Conservation (phyloP, 163 green algal species). For the Volvox carteri region DNA sequence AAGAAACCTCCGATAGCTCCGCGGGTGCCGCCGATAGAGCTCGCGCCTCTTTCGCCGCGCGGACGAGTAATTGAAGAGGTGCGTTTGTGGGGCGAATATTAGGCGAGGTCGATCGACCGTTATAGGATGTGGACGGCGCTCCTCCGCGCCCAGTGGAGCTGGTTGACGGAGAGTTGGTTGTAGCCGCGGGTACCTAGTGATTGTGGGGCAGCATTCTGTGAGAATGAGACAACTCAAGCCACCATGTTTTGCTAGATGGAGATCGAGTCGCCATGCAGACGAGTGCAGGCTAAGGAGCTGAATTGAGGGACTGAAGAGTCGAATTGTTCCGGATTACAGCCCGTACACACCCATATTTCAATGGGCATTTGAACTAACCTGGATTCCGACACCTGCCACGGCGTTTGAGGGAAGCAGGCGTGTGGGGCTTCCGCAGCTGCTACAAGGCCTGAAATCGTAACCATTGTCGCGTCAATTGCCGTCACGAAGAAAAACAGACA, state of each 20-base stretch:
- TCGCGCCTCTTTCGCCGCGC: slow-evolving; percentile 18
- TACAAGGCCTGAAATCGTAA: background rate
- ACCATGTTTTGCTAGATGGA: no score
- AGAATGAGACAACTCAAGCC: background rate
- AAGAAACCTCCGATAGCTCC: slow-evolving; percentile 17
- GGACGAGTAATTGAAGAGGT: slow-evolving; percentile 25
- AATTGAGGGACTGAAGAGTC: no score
- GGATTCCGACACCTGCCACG: slow-evolving; percentile 14
- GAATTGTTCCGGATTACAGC: no score
- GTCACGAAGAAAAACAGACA: no score
- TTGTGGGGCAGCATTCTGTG: background rate
- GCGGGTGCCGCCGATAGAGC: background rate
- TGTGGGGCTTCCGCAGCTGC: background rate
- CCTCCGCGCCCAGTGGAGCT: background rate
- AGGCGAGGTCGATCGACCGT: background rate
- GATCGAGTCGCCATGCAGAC: no score
- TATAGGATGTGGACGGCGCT: background rate
- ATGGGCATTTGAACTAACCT: slow-evolving; percentile 18
- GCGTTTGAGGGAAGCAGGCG: slow-evolving; percentile 13
- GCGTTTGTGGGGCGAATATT: background rate
- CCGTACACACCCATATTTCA: no score
- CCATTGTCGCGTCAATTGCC: no score
- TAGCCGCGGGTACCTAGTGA: slow-evolving; percentile 1
- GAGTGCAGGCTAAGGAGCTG: no score
- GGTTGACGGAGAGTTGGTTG: background rate